phyloP scores from a whole-genome alignment of 495 filamentous ascomycete species.

The Parachaetomium inaequale region DNA sequence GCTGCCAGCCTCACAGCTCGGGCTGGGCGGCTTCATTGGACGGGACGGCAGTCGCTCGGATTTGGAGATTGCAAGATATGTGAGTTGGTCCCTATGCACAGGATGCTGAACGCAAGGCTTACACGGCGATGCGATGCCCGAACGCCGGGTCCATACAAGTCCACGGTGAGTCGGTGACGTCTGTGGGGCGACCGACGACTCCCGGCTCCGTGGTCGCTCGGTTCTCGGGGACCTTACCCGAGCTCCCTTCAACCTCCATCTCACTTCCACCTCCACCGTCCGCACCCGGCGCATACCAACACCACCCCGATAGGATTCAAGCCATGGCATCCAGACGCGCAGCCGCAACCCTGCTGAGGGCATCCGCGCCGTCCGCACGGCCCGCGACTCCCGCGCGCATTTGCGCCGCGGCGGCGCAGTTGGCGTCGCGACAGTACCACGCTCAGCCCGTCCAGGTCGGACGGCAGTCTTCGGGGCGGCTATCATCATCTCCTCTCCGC shows the following conservation, averaged over 20 bases:
- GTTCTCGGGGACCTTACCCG: conserved; percentile 9
- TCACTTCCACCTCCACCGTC: background rate
- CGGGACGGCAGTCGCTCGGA: too few relatives aligned
- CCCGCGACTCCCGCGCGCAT: background rate
- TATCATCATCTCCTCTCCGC: background rate
- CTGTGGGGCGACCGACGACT: background rate
- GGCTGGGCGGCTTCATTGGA: too few relatives aligned
- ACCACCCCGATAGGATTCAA: too few relatives aligned
- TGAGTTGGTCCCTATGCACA: too few relatives aligned
- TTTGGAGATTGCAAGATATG: too few relatives aligned
- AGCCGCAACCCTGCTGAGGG: conserved; percentile 2
- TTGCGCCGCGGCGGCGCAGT: background rate
- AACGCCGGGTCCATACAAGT: background rate
- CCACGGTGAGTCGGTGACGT: background rate
- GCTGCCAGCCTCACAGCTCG: too few relatives aligned
- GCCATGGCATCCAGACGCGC: conserved; percentile 21
- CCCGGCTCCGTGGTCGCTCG: background rate
- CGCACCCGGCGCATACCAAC: background rate
- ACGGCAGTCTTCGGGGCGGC: background rate
- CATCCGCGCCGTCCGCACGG: background rate
- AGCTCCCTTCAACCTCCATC: background rate
- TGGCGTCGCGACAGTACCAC: background rate
- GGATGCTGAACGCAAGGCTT: too few relatives aligned
- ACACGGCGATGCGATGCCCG: too few relatives aligned
- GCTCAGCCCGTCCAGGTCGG: background rate